Conservation (phyloP, 257 asterid species). For the Datura wrightii region DNA sequence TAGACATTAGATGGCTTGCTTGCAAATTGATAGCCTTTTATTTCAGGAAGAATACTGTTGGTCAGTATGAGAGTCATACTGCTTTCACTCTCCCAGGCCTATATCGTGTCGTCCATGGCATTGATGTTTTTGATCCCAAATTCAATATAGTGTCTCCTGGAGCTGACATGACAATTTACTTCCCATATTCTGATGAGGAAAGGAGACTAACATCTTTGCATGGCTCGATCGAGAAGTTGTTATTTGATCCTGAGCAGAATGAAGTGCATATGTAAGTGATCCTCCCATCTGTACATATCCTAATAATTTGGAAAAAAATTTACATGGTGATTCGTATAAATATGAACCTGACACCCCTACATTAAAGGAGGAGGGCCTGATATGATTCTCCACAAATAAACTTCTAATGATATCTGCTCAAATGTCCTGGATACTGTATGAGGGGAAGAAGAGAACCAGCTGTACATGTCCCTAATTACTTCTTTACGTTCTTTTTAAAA, state of each 20-base stretch:
- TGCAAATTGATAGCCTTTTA: conserved; percentile 17
- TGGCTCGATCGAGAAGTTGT: conserved; percentile 65
- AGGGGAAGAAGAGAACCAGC: background rate
- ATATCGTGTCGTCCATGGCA: conserved; percentile 96
- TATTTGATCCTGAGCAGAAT: conserved; percentile 82
- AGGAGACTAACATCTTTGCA: conserved; percentile 83
- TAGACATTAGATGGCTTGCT: conserved; percentile 20
- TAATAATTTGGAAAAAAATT: background rate
- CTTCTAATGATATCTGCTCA: background rate
- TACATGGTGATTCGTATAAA: background rate
- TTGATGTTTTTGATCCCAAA: conserved; percentile 95
- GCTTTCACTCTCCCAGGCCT: conserved; percentile 91
- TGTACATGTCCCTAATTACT: background rate
- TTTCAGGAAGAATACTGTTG: conserved; percentile 85
- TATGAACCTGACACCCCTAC: background rate
- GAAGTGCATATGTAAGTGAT: conserved; percentile 78
- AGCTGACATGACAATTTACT: conserved; percentile 86
- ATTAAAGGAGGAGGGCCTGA: background rate
- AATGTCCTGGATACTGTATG: background rate
- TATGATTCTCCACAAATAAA: conserved; percentile 1
- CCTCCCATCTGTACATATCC: background rate
- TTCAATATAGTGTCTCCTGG: conserved; percentile 99
- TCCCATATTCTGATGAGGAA: conserved; percentile 68
- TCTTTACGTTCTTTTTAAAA: background rate
- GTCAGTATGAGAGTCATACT: conserved; percentile 91